These are phyloP conservation scores for Pyrenophora seminiperda DNA, from an alignment of 2,329 filamentous ascomycete species.

Conservation along the genomic window DNA sequence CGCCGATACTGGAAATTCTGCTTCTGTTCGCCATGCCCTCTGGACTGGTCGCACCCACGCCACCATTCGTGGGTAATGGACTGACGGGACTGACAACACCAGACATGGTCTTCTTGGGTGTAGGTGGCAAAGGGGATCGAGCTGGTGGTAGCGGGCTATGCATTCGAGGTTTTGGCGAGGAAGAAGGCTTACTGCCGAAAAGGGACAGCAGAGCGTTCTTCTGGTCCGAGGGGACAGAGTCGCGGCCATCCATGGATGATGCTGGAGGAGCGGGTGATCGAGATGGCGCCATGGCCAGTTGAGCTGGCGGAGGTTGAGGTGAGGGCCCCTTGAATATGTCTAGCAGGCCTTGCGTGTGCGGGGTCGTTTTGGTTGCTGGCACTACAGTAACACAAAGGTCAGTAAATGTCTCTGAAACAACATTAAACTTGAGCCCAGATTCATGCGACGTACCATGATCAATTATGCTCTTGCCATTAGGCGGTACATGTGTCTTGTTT, in stretches of 20 bases:
- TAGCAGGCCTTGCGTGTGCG: slow-evolving; percentile 29
- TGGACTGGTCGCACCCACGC: slow-evolving; percentile 30
- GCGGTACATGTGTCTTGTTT: slow-evolving; percentile 3
- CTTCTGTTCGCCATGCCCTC: slow-evolving; percentile 35
- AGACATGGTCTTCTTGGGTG: slow-evolving; percentile 40
- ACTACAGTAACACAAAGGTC: neutral
- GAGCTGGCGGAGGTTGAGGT: slow-evolving; percentile 17
- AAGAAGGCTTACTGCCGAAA: slow-evolving; percentile 33
- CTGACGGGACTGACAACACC: slow-evolving; percentile 48
- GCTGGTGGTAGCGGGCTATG: slow-evolving; percentile 28
- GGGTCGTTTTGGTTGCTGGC: slow-evolving; percentile 14
- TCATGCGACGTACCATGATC: slow-evolving; percentile 1
- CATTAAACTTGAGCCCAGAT: too few species aligned
- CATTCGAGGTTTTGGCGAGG: slow-evolving; percentile 16
- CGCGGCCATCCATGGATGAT: slow-evolving; percentile 32
- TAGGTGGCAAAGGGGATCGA: slow-evolving; percentile 32
- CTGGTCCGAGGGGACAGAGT: slow-evolving; percentile 38
- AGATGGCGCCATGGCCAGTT: slow-evolving; percentile 10
- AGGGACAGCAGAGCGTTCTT: slow-evolving; percentile 46
- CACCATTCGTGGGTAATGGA: slow-evolving; percentile 40
- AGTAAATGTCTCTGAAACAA: neutral
- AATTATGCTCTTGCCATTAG: neutral
- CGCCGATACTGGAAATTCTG: slow-evolving; percentile 45
- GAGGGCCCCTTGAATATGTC: slow-evolving; percentile 28
- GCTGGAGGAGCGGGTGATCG: slow-evolving; percentile 15